Evolutionary conservation across 306 rosid species (phyloP).

Genomic region (Cicer chorassanicum): DNA sequence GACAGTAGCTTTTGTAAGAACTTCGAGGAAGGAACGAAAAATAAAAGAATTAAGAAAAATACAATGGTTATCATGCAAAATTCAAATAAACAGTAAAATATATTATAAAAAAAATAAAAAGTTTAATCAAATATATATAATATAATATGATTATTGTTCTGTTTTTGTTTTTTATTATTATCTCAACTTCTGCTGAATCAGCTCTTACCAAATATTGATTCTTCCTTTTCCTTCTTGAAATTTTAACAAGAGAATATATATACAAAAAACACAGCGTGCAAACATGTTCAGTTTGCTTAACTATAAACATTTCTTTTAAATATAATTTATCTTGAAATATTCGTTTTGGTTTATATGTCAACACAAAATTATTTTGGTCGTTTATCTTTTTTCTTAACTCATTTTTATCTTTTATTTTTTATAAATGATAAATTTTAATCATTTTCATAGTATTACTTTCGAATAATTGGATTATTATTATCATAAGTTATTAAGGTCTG

Average conservation of each 20-base stretch:
- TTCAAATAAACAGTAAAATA: neutral
- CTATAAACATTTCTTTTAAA: too few species aligned
- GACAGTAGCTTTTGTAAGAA: neutral
- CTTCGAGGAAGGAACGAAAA: neutral
- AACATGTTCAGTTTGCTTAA: too few species aligned
- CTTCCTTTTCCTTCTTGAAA: neutral
- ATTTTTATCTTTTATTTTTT: too few species aligned
- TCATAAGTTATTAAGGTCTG: fast-evolving
- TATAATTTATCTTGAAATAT: too few species aligned
- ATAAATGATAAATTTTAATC: too few species aligned
- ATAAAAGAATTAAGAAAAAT: neutral
- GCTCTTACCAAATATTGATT: slow-evolving; percentile 7
- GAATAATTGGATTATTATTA: too few species aligned
- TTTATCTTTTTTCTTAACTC: too few species aligned
- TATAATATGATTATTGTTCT: neutral
- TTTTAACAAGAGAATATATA: neutral
- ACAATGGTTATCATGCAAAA: neutral
- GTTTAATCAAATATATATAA: neutral
- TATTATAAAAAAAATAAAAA: neutral
- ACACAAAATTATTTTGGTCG: too few species aligned
- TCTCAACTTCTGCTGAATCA: neutral
- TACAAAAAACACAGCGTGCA: neutral
- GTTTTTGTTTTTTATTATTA: neutral
- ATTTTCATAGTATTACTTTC: too few species aligned
- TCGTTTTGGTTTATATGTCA: too few species aligned